These are phyloP conservation scores for Pestalotiopsis sp. DNA, from an alignment of 2,329 filamentous ascomycete genomes.

Conservation along the genomic window DNA sequence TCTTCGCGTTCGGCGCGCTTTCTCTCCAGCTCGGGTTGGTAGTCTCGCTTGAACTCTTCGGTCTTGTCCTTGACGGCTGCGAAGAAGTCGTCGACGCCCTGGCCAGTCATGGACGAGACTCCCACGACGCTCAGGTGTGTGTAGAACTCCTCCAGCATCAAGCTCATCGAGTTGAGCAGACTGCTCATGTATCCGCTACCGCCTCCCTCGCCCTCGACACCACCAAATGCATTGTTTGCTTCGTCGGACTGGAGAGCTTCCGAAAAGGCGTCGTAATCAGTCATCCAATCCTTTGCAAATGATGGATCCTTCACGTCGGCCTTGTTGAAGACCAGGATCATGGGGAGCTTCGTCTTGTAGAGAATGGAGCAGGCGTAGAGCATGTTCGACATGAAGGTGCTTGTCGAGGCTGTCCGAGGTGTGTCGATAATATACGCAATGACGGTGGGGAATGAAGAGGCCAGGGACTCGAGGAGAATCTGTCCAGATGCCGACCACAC, in stretches of 20 bases:
- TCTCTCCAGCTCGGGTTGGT: constrained; percentile 87
- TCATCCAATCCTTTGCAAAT: constrained; percentile 99
- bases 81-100: constrained; percentile 93
- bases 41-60: constrained; percentile 86
- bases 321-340: constrained; percentile 99
- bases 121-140: constrained; percentile 90
- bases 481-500: constrained; percentile 97
- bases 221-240: constrained; percentile 74
- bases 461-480: constrained; percentile 90
- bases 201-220: constrained; percentile 68
- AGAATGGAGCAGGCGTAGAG: constrained; percentile 97
- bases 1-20: constrained; percentile 76
- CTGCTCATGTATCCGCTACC: constrained; percentile 97
- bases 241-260: constrained; percentile 81
- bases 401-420: constrained; percentile 87
- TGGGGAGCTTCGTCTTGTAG: constrained; percentile 97
- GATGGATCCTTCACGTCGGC: constrained; percentile 90
- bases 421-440: constrained; percentile 98
- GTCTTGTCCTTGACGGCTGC: constrained; percentile 84
- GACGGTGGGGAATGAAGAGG: constrained; percentile 93
- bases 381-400: constrained; percentile 99
- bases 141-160: constrained; percentile 98
- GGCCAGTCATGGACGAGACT: constrained; percentile 90
- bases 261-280: constrained; percentile 96
- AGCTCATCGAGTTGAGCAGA: constrained; percentile 94